These are phyloP conservation scores for Thinopyrum elongatum DNA, from an alignment of 176 grass and related monocot genomes.

Conservation along the genomic window DNA sequence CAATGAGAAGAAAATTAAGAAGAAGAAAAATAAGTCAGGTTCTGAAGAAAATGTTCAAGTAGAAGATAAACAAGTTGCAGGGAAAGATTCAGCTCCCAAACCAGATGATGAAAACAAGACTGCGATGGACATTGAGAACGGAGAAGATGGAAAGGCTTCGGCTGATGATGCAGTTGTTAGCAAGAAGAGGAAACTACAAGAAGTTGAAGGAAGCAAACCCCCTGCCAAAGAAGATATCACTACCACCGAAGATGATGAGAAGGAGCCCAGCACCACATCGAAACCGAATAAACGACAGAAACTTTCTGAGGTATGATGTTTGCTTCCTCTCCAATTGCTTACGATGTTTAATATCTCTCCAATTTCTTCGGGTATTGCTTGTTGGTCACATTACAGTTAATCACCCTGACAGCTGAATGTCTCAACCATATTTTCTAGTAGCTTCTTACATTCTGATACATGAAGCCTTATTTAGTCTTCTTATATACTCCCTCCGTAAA, in stretches of 20 bases:
- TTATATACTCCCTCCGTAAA: too few species aligned
- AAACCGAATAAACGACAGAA: conserved; percentile 67
- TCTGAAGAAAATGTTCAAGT: conserved; percentile 49
- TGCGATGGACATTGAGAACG: conserved; percentile 36
- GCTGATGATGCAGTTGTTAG: conserved; percentile 33
- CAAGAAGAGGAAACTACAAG: conserved; percentile 65
- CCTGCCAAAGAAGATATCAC: conserved; percentile 30
- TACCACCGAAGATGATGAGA: conserved; percentile 29
- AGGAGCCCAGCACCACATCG: conserved; percentile 3
- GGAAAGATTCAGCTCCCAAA: conserved; percentile 31
- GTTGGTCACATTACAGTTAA: not conserved
- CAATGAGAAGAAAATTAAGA: conserved; percentile 48
- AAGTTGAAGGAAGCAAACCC: conserved; percentile 23
- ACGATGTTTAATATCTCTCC: not conserved
- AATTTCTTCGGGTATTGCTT: not conserved
- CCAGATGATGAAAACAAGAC: conserved; percentile 33
- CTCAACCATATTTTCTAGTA: not conserved
- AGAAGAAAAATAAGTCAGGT: conserved; percentile 45
- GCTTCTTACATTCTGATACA: not conserved
- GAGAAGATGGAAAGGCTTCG: conserved; percentile 33
- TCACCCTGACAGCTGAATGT: not conserved
- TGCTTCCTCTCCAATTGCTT: conserved; percentile 3
- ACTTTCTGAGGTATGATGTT: conserved; percentile 54
- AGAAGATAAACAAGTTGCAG: conserved; percentile 39
- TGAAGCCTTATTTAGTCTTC: conserved; percentile 7